A percentile compares a stretch with the other conserved stretches of the same genome.
Evolutionary conservation across 768 basidiomycete species (phyloP).

Genomic region (Pulveroboletus sp.): DNA sequence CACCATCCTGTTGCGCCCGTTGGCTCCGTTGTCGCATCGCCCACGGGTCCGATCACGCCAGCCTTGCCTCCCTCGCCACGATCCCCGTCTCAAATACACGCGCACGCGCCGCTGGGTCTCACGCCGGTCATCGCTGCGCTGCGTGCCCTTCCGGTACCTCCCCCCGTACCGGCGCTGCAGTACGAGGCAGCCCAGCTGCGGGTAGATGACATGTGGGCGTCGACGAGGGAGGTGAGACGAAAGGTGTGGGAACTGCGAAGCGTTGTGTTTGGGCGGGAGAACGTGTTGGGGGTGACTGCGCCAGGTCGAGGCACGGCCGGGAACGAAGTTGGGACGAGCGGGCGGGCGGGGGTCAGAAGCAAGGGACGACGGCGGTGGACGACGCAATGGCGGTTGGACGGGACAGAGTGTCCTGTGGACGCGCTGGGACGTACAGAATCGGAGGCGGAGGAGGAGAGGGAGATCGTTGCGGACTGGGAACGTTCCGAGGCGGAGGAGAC

Average conservation of each 20-base stretch:
- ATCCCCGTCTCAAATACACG: not conserved
- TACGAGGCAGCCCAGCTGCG: conserved; percentile 72
- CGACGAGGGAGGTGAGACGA: conserved; percentile 54
- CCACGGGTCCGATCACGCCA: not conserved
- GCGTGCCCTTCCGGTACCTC: conserved; percentile 32
- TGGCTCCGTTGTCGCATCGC: not conserved
- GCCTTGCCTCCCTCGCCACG: conserved; percentile 3
- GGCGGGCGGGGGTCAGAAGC: conserved; percentile 37
- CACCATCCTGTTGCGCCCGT: conserved; percentile 6
- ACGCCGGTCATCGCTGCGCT: conserved; percentile 28
- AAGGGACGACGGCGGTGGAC: conserved; percentile 42
- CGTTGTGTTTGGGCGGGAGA: conserved; percentile 64
- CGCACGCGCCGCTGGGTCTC: conserved; percentile 3
- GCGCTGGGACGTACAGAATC: conserved; percentile 66
- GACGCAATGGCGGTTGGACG: conserved; percentile 65
- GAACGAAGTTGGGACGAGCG: conserved; percentile 43
- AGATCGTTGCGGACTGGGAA: conserved; percentile 28
- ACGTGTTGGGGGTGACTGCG: conserved; percentile 35
- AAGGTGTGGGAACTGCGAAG: conserved; percentile 64
- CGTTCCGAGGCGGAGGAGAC: conserved; percentile 29
- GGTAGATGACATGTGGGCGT: conserved; percentile 63
- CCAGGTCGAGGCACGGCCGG: conserved; percentile 43
- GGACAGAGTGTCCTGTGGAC: conserved; percentile 60
- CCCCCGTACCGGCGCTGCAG: conserved; percentile 42
- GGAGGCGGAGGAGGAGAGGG: conserved; percentile 70